Evolutionary conservation across 768 basidiomycete genomes (phyloP), one percentile per base, ranked within the genome.

Genomic region (Mycena metata): DNA sequence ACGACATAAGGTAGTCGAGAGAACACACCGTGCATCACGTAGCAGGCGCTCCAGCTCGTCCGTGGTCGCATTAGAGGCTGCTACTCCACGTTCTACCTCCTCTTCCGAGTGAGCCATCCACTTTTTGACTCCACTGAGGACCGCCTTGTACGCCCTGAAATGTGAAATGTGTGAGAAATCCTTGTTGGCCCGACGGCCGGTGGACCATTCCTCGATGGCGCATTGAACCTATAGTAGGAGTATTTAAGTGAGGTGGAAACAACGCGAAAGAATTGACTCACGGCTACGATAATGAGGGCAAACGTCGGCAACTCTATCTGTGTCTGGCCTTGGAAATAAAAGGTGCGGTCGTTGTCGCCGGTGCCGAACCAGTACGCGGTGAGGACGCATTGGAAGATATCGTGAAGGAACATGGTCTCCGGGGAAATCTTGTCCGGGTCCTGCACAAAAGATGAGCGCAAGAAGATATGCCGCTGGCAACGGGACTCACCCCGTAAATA

Each of bases 151-250:
- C 5, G 11, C 15, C 26, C 26, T 30, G 60, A n/a, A 42, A 23
- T 62, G 52, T 1, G 16, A 9, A 12, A 15, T 43, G 41, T 62
- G 60, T 9, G 49, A 42, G 33, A 62, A 62, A 2, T 42, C 30
- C 41, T 43, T 54, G 19, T 11, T 16, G 9, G 16, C 50, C 24
- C 30, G 35, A 1, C 52, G 51, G 4, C 61, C 61, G 16, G 61
- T 63, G 26, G 52, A n/a, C 61, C 61, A 63, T 30, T 63, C 61
- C 7, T 63, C 61, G 43, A 63, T 63, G 26, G 51, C 43, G 35
- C 35, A 46, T 4, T 15, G 23, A 16, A 36, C 43, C 61, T 63
- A 36, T 15, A 9, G 12, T 15, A 24, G 11, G 2, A 10, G n/a
- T n/a, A n/a, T n/a, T n/a, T n/a, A n/a, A n/a, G n/a, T n/a, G n/a